phyloP scores from a whole-genome alignment of 179 eudicot species.

The Beta corolliflora region DNA sequence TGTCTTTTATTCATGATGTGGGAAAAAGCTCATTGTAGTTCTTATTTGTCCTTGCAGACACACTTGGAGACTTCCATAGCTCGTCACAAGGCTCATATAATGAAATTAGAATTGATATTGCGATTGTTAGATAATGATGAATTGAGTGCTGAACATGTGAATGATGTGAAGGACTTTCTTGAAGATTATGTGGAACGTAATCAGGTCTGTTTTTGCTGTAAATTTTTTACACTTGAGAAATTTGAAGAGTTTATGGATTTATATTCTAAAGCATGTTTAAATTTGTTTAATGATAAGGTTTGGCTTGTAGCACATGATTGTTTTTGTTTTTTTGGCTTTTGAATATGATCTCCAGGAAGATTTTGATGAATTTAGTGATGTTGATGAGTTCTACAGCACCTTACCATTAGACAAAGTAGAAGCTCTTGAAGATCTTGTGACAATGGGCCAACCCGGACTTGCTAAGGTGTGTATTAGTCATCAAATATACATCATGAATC shows the following conservation, averaged over 20 bases:
- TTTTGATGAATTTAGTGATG: slow-evolving; percentile 93
- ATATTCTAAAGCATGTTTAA: slow-evolving; percentile 4
- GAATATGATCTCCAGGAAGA: slow-evolving; percentile 61
- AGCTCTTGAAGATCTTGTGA: slow-evolving; percentile 89
- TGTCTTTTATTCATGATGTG: not conserved
- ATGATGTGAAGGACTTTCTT: slow-evolving; percentile 93
- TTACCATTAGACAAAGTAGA: slow-evolving; percentile 97
- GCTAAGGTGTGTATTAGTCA: slow-evolving; percentile 54
- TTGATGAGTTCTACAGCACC: slow-evolving; percentile 86
- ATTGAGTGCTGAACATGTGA: slow-evolving; percentile 94
- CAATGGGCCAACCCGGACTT: slow-evolving; percentile 76
- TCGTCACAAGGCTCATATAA: slow-evolving; percentile 97
- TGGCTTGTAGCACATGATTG: not conserved
- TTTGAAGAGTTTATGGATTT: not conserved
- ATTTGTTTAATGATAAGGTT: not conserved
- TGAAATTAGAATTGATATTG: slow-evolving; percentile 90
- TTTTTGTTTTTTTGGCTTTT: slow-evolving; percentile 6
- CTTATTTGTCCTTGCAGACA: slow-evolving; percentile 45
- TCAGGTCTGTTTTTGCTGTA: slow-evolving; percentile 57
- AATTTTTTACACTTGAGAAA: not conserved
- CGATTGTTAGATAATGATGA: slow-evolving; percentile 95
- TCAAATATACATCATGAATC: not conserved
- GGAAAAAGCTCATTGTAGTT: not conserved
- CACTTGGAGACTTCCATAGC: slow-evolving; percentile 90
- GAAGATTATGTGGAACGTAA: slow-evolving; percentile 97